These are phyloP conservation scores for Aspergillus novofumigatus DNA, from an alignment of 2,329 filamentous ascomycete genomes.

Conservation along the genomic window DNA sequence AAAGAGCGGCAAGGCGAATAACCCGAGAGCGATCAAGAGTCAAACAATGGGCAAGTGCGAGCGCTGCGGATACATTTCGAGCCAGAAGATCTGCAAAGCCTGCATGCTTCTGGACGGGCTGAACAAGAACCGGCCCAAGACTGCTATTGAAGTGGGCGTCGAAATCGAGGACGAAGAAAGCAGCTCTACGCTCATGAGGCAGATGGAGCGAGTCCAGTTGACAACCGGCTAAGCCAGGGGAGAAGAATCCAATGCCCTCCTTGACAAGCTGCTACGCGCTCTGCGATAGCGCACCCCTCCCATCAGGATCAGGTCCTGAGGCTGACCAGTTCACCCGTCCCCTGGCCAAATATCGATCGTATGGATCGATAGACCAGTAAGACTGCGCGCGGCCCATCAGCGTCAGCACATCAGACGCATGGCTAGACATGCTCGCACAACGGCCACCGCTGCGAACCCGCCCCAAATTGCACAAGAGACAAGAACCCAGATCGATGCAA, in stretches of 20 bases:
- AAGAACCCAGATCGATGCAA: not conserved
- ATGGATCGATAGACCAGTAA: not conserved
- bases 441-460: not conserved
- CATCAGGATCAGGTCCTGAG: not conserved
- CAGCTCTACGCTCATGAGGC: slow-evolving; percentile 48
- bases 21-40: slow-evolving; percentile 55
- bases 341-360: not conserved
- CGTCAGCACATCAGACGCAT: not conserved
- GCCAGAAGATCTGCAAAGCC: slow-evolving; percentile 88
- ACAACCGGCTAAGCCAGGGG: slow-evolving; percentile 28
- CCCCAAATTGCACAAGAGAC: not conserved
- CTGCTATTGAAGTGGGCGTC: slow-evolving; percentile 40
- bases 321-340: too few species aligned
- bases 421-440: not conserved
- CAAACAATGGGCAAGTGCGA: slow-evolving; percentile 70
- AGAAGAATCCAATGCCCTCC: not conserved
- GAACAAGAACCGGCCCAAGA: slow-evolving; percentile 65
- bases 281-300: not conserved
- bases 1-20: slow-evolving; percentile 23
- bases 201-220: slow-evolving; percentile 47
- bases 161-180: slow-evolving; percentile 48
- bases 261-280: not conserved
- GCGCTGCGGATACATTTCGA: slow-evolving; percentile 91
- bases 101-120: slow-evolving; percentile 84
- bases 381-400: not conserved